These are phyloP conservation scores for Talaromyces pinophilus DNA, from an alignment of 2,329 filamentous ascomycete species.

Conservation along the genomic window DNA sequence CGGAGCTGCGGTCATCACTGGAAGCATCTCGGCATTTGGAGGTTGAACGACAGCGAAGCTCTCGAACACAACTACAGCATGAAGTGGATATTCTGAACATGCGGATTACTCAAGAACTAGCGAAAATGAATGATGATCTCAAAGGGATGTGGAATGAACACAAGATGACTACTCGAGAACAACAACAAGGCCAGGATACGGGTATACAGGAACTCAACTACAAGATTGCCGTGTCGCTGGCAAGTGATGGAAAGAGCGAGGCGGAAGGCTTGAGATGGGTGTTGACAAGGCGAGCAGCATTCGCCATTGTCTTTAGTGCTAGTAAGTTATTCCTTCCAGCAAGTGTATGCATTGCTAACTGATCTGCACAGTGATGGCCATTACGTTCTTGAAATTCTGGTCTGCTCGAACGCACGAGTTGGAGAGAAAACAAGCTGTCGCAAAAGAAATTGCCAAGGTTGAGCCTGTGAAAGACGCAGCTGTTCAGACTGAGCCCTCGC, in stretches of 20 bases:
- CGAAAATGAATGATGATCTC: slow-evolving; percentile 82
- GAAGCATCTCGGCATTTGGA: slow-evolving; percentile 73
- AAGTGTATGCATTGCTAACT: neutral
- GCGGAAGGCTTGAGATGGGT: slow-evolving; percentile 93
- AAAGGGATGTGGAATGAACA: slow-evolving; percentile 95
- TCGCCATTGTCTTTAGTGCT: slow-evolving; percentile 57
- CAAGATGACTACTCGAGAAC: slow-evolving; percentile 85
- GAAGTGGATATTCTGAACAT: slow-evolving; percentile 93
- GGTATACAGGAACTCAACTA: slow-evolving; percentile 94
- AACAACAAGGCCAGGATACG: slow-evolving; percentile 81
- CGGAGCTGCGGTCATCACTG: slow-evolving; percentile 85
- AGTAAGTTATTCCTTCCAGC: slow-evolving; percentile 38
- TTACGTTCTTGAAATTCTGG: slow-evolving; percentile 49
- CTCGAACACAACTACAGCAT: slow-evolving; percentile 83
- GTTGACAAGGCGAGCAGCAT: slow-evolving; percentile 64
- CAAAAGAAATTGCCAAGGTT: slow-evolving; percentile 35
- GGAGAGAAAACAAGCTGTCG: slow-evolving; percentile 38
- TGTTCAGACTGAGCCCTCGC: slow-evolving; percentile 21
- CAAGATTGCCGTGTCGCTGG: slow-evolving; percentile 87
- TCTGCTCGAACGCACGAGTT: slow-evolving; percentile 42
- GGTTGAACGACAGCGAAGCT: slow-evolving; percentile 78
- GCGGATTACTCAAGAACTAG: slow-evolving; percentile 77
- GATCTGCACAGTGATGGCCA: slow-evolving; percentile 46
- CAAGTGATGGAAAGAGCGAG: slow-evolving; percentile 86
- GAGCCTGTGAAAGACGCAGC: slow-evolving; percentile 26